A percentile compares a stretch with the other conserved stretches of the same genome.
Conservation (phyloP, 164 flowering plant species). For the Vitis rupestris region DNA sequence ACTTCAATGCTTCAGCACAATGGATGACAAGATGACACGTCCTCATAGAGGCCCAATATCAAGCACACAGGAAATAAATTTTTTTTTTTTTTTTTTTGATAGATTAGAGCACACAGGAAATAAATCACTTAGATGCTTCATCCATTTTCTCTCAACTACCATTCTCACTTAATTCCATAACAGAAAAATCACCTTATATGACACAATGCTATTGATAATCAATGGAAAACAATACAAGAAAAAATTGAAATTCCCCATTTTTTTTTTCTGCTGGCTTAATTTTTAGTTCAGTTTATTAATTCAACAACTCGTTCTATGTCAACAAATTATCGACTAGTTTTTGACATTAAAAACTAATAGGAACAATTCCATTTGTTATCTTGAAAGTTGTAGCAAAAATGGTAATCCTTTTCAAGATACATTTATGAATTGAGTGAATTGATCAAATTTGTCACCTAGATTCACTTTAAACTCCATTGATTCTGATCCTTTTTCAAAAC, state of each 20-base stretch:
- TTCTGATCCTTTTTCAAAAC: too few relatives aligned
- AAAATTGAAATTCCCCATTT: background rate
- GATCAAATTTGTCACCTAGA: too few relatives aligned
- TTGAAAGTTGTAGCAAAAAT: too few relatives aligned
- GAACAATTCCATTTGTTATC: too few relatives aligned
- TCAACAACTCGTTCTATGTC: background rate
- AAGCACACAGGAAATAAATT: background rate
- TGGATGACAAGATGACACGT: background rate
- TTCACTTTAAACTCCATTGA: too few relatives aligned
- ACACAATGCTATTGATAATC: background rate
- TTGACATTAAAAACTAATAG: too few relatives aligned
- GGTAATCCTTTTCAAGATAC: too few relatives aligned
- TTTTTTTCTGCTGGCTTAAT: too few relatives aligned
- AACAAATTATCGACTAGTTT: background rate
- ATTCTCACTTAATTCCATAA: background rate
- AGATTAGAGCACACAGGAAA: background rate
- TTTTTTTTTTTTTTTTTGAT: too few relatives aligned
- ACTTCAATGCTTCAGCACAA: background rate
- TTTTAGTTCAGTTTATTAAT: background rate
- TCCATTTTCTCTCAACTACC: background rate
- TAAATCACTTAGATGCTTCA: background rate
- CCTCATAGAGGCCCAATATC: background rate
- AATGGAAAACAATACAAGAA: background rate
- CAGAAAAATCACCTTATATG: background rate
- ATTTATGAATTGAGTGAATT: too few relatives aligned